Percentiles rank a stretch among this genome's conserved stretches.
phyloP scores from a whole-genome alignment of 139 green algal species.

The Dunaliella primolecta region DNA sequence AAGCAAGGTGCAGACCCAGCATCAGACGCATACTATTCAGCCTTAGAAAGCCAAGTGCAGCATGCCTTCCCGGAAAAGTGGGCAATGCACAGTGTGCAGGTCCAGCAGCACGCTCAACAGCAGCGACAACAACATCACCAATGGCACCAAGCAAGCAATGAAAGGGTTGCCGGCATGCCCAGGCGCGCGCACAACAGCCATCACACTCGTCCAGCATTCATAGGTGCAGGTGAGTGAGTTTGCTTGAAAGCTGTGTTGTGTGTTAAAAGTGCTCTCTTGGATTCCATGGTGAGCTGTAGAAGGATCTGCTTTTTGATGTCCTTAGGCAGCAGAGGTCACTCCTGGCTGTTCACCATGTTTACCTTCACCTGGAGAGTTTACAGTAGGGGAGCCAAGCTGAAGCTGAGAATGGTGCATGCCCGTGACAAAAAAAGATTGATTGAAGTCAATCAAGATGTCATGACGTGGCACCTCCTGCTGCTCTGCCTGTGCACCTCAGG shows the following conservation, averaged over 20 bases:
- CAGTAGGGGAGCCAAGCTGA: too few relatives aligned
- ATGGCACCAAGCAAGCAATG: neutral
- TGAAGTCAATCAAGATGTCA: too few relatives aligned
- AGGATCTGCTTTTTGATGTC: too few relatives aligned
- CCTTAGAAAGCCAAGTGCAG: conserved; percentile 25
- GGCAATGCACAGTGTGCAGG: neutral
- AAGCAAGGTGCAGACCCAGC: conserved; percentile 16
- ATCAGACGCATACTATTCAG: conserved; percentile 32
- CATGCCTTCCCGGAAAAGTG: conserved; percentile 30
- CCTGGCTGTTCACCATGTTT: too few relatives aligned
- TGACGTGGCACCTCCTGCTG: too few relatives aligned
- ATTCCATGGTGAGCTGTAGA: too few relatives aligned
- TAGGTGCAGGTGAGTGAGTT: neutral
- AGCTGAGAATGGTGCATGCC: too few relatives aligned
- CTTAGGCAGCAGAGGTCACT: too few relatives aligned
- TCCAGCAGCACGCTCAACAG: neutral
- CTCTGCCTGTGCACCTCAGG: too few relatives aligned
- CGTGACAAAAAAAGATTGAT: too few relatives aligned
- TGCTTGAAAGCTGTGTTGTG: conserved; percentile 14
- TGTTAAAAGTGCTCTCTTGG: too few relatives aligned
- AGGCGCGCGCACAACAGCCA: neutral
- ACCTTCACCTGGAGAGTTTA: too few relatives aligned
- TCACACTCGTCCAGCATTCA: neutral
- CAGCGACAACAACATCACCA: neutral
- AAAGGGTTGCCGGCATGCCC: neutral